phyloP scores from a whole-genome alignment of 2,329 filamentous ascomycete genomes.

The Alternaria arborescens region DNA sequence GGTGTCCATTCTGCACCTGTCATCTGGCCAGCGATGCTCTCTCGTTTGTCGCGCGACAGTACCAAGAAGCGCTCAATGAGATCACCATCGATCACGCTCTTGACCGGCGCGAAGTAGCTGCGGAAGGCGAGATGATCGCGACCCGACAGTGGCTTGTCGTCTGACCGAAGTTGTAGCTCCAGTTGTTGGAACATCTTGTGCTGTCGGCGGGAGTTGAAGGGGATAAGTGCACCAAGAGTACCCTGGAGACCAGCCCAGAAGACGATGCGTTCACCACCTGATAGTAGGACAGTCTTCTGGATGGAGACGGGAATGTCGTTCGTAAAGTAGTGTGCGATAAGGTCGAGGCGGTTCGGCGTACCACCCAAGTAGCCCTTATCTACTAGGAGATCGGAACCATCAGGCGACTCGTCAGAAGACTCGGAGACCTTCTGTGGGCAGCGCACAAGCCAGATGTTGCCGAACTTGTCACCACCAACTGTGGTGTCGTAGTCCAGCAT shows the following conservation, averaged over 20 bases:
- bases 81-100: slow-evolving; percentile 96
- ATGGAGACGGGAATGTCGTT: slow-evolving; percentile 94
- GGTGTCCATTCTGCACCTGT: slow-evolving; percentile 75
- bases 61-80: slow-evolving; percentile 90
- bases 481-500: slow-evolving; percentile 99
- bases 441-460: slow-evolving; percentile 91
- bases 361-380: slow-evolving; percentile 91
- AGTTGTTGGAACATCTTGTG: slow-evolving; percentile 97
- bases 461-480: slow-evolving; percentile 96
- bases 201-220: slow-evolving; percentile 90
- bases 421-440: slow-evolving; percentile 86
- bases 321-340: slow-evolving; percentile 88
- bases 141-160: slow-evolving; percentile 84
- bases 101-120: slow-evolving; percentile 94
- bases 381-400: slow-evolving; percentile 89
- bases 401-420: slow-evolving; percentile 90
- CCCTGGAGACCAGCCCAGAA: slow-evolving; percentile 96
- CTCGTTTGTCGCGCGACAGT: slow-evolving; percentile 86
- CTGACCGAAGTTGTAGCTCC: slow-evolving; percentile 81
- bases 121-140: slow-evolving; percentile 96
- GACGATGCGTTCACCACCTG: slow-evolving; percentile 88
- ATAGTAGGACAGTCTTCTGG: slow-evolving; percentile 86
- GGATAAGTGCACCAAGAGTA: slow-evolving; percentile 90
- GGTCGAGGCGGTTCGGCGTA: slow-evolving; percentile 80
- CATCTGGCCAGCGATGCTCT: slow-evolving; percentile 91